Evolutionary conservation across 2,329 filamentous ascomycete genomes (phyloP).

Genomic region (Aspergillus spinulosporus): DNA sequence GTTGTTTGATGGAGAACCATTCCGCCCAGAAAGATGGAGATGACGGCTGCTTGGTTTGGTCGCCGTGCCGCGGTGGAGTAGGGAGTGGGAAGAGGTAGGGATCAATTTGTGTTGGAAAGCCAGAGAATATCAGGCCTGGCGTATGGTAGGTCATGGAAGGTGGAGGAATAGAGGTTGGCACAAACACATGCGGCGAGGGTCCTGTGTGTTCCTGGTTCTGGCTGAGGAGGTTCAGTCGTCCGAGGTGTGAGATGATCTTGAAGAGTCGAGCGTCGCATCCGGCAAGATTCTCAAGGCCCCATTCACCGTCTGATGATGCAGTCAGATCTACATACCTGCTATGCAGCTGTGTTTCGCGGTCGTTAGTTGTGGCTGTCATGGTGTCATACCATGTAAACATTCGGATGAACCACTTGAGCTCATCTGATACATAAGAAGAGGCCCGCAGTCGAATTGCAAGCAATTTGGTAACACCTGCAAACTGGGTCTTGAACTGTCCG

Average conservation of each 20-base stretch:
- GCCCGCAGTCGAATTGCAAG: conserved; percentile 70
- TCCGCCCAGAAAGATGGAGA: conserved; percentile 69
- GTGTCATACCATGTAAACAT: conserved; percentile 95
- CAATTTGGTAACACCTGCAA: conserved; percentile 89
- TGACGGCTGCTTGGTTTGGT: conserved; percentile 23
- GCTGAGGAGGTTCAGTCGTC: conserved; percentile 79
- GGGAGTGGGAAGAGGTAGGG: conserved; percentile 35
- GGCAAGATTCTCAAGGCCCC: conserved; percentile 77
- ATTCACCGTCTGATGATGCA: conserved; percentile 65
- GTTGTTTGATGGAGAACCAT: conserved; percentile 76
- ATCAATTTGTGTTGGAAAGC: conserved; percentile 44
- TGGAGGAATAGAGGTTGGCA: conserved; percentile 32
- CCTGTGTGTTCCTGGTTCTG: conserved; percentile 56
- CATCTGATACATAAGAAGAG: conserved; percentile 64
- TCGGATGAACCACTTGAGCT: conserved; percentile 76
- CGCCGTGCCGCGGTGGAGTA: conserved; percentile 25
- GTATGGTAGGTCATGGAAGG: conserved; percentile 35
- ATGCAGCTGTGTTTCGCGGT: conserved; percentile 79
- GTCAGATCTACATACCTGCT: conserved; percentile 64
- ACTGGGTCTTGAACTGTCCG: conserved; percentile 89
- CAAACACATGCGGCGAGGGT: conserved; percentile 15
- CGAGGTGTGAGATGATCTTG: conserved; percentile 79
- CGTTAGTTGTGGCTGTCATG: conserved; percentile 87
- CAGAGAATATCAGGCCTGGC: conserved; percentile 18
- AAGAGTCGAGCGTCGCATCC: conserved; percentile 87